These are phyloP conservation scores for Geosmithia morbida DNA, from an alignment of 2,329 filamentous ascomycete species.

Conservation along the genomic window DNA sequence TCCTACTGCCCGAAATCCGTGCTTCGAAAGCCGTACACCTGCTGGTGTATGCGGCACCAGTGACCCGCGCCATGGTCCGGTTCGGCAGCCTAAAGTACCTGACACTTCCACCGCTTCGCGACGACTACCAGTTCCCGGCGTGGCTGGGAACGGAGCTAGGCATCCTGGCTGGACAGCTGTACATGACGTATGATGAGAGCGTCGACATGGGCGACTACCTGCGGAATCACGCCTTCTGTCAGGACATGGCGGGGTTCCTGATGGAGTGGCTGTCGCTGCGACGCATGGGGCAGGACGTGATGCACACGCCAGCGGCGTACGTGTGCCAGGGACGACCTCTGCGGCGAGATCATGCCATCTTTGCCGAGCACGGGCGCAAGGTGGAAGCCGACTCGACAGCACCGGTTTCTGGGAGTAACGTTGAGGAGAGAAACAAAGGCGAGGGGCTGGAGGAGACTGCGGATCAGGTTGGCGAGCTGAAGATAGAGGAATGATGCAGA, in stretches of 20 bases:
- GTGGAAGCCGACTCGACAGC: no score
- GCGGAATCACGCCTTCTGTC: neutral
- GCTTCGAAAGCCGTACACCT: constrained; percentile 21
- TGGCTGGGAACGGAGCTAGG: constrained; percentile 46
- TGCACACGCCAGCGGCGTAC: constrained; percentile 42
- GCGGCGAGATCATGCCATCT: neutral
- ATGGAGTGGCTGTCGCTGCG: constrained; percentile 38
- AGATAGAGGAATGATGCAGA: no score
- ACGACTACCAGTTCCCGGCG: constrained; percentile 18
- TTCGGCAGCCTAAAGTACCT: constrained; percentile 42
- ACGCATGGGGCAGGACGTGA: constrained; percentile 37
- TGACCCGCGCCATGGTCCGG: constrained; percentile 42
- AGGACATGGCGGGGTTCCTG: constrained; percentile 24
- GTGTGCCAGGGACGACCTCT: constrained; percentile 32
- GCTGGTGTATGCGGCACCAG: constrained; percentile 42
- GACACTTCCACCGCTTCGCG: constrained; percentile 22
- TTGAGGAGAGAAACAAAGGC: no score
- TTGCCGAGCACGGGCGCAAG: neutral
- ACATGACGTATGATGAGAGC: constrained; percentile 36
- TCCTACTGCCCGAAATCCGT: constrained; percentile 29
- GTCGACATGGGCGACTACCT: neutral
- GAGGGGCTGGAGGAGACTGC: no score
- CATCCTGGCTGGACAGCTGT: constrained; percentile 44
- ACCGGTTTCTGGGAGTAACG: no score
- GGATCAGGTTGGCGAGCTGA: no score